Conservation (phyloP, 768 basidiomycete species). For the Daedaleopsis nitida region DNA sequence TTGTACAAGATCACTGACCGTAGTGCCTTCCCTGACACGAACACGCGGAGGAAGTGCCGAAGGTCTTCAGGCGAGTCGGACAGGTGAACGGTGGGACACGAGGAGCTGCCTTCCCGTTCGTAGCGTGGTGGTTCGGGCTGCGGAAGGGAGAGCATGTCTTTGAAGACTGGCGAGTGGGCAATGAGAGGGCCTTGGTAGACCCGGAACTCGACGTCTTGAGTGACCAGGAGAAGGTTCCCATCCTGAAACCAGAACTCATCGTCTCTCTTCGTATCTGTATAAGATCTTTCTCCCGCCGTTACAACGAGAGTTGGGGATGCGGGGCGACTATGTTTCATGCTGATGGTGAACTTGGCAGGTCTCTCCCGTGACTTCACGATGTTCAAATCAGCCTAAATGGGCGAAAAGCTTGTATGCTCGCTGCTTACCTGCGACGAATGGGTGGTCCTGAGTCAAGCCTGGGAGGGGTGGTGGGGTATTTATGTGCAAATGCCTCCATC, state of each 20-base stretch:
- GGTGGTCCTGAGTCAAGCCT: background rate
- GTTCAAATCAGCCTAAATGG: background rate
- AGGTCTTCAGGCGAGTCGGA: slow-evolving; percentile 11
- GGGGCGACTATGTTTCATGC: background rate
- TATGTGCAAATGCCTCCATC: background rate
- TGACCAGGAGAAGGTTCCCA: slow-evolving; percentile 17
- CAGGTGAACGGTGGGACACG: slow-evolving; percentile 7
- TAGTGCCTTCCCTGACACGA: background rate
- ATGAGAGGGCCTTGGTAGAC: slow-evolving; percentile 19
- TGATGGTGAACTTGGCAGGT: background rate
- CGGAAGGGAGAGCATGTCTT: slow-evolving; percentile 16
- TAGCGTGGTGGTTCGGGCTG: slow-evolving; percentile 1
- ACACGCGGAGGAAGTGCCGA: slow-evolving; percentile 5
- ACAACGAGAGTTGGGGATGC: background rate
- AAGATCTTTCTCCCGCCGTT: background rate
- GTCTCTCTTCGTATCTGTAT: background rate
- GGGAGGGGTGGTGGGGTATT: background rate
- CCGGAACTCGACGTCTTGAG: slow-evolving; percentile 16
- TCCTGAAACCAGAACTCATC: slow-evolving; percentile 22
- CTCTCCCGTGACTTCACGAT: no score
- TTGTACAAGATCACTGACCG: background rate
- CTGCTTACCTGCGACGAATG: background rate
- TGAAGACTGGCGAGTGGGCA: slow-evolving; percentile 18
- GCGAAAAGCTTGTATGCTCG: background rate
- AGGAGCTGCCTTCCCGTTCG: background rate